Conservation (phyloP, 2,329 filamentous ascomycete species). For the Apiospora kogelbergensis region DNA sequence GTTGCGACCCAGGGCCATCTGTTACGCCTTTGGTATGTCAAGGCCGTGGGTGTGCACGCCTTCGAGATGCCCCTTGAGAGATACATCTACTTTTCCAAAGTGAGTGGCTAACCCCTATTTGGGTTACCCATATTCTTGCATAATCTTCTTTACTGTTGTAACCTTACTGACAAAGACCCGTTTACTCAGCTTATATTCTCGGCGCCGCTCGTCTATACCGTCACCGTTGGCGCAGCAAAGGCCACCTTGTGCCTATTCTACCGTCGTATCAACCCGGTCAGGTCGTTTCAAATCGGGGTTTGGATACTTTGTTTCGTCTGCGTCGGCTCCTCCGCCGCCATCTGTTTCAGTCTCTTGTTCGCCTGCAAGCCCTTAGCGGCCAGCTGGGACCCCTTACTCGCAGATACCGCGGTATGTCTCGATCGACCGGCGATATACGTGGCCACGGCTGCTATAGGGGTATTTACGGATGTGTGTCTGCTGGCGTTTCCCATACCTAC, state of each 20-base stretch:
- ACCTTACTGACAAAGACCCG: neutral
- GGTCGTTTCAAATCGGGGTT: conserved; percentile 31
- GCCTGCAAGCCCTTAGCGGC: conserved; percentile 35
- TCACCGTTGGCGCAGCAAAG: conserved; percentile 36
- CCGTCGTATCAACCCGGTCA: conserved; percentile 35
- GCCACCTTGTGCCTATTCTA: conserved; percentile 40
- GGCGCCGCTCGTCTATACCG: conserved; percentile 30
- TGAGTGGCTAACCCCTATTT: neutral
- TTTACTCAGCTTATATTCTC: conserved; percentile 14
- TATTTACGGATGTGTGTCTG: conserved; percentile 46
- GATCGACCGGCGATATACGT: conserved; percentile 48
- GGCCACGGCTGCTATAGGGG: conserved; percentile 46
- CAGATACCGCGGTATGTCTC: conserved; percentile 38
- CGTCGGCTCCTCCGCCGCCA: conserved; percentile 30
- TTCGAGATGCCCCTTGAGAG: conserved; percentile 18
- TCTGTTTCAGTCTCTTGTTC: conserved; percentile 36
- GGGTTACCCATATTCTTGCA: too few relatives aligned
- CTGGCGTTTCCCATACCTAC: conserved; percentile 47
- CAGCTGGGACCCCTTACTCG: conserved; percentile 30
- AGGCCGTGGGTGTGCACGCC: conserved; percentile 16
- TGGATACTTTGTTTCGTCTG: conserved; percentile 32
- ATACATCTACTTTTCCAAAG: conserved; percentile 15
- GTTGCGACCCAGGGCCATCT: conserved; percentile 10
- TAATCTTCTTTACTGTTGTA: neutral
- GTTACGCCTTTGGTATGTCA: conserved; percentile 10